These are phyloP conservation scores for Pinus albicaulis DNA, from an alignment of 75 land plant species.

Conservation along the genomic window DNA sequence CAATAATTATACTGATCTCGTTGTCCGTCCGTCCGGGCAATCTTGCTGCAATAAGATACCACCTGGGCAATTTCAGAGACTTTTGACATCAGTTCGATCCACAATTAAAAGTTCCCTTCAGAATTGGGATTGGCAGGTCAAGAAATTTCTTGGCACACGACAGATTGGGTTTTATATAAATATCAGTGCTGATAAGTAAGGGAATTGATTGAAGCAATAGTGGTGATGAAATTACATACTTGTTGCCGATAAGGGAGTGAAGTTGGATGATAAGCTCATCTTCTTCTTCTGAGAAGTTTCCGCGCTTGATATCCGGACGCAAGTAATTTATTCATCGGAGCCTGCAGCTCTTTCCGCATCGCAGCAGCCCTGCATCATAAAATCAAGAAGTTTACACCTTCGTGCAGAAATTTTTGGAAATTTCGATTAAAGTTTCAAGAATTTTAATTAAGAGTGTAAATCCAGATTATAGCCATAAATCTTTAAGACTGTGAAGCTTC, in stretches of 20 bases:
- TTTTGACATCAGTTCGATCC: neutral
- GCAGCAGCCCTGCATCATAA: too few relatives aligned
- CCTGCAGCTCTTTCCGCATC: too few relatives aligned
- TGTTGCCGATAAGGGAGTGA: slow-evolving; percentile 60
- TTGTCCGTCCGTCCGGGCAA: slow-evolving; percentile 13
- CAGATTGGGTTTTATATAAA: neutral
- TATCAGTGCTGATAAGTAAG: too few relatives aligned
- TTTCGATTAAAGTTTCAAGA: too few relatives aligned
- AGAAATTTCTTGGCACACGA: too few relatives aligned
- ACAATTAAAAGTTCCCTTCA: neutral
- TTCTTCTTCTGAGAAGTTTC: slow-evolving; percentile 64
- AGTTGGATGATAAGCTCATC: slow-evolving; percentile 72
- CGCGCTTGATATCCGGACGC: slow-evolving; percentile 65
- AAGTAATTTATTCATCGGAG: slow-evolving; percentile 35
- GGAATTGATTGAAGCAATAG: neutral
- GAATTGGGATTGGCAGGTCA: neutral
- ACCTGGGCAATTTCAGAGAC: neutral
- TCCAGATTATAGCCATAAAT: too few relatives aligned
- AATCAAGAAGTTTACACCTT: too few relatives aligned
- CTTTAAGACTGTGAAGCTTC: too few relatives aligned
- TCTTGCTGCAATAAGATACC: slow-evolving; percentile 15
- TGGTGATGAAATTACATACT: slow-evolving; percentile 19
- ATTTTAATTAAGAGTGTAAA: too few relatives aligned
- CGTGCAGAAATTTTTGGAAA: too few relatives aligned
- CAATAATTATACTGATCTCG: too few relatives aligned